Conservation (phyloP, 345 rosid genomes). For the Kernera saxatilis region DNA sequence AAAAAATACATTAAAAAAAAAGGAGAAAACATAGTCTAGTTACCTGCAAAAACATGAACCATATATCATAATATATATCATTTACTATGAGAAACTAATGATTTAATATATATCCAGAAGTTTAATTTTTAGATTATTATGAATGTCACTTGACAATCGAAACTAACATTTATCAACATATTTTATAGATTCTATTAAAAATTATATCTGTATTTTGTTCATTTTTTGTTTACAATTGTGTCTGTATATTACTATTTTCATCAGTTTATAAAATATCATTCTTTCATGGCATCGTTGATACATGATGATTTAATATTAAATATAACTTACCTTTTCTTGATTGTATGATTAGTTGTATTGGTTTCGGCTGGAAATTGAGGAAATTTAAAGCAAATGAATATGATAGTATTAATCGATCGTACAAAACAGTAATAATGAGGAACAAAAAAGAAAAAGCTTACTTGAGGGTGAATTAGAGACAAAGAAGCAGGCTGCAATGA, state of each 20-base stretch:
- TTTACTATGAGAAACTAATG: not conserved
- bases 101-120: not conserved
- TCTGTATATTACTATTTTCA: not conserved
- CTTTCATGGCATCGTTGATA: not conserved
- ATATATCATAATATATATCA: slow-evolving; percentile 1
- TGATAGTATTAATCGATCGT: not conserved
- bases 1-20: not conserved
- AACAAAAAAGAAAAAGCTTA: slow-evolving; percentile 25
- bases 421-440: not conserved
- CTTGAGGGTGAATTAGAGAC: slow-evolving; percentile 52
- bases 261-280: not conserved
- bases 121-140: not conserved
- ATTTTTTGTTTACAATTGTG: not conserved
- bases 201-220: not conserved
- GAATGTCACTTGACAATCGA: not conserved
- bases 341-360: not conserved
- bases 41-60: slow-evolving; percentile 24
- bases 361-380: slow-evolving; percentile 18
- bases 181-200: not conserved
- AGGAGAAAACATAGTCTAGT: not conserved
- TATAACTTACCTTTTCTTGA: not conserved
- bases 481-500: slow-evolving; percentile 72
- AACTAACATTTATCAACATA: not conserved
- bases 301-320: not conserved
- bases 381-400: not conserved